Conservation (phyloP, 441 rosid species). For the Populus hybrid region DNA sequence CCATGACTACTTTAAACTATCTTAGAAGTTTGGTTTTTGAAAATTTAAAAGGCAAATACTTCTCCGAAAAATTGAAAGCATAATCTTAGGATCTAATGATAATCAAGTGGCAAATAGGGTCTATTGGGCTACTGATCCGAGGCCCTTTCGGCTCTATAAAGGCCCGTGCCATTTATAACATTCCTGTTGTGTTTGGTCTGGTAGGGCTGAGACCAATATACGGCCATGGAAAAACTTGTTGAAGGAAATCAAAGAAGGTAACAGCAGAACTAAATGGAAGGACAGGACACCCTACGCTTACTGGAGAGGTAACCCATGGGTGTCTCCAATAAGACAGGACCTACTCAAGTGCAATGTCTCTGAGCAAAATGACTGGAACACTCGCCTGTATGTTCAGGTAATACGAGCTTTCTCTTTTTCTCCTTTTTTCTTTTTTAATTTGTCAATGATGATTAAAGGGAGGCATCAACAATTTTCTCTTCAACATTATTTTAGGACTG, state of each 20-base stretch:
- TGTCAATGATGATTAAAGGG: not conserved
- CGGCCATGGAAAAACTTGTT: slow-evolving; percentile 47
- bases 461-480: not conserved
- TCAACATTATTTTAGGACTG: slow-evolving; percentile 52
- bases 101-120: not conserved
- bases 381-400: slow-evolving; percentile 57
- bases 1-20: not conserved
- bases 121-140: not conserved
- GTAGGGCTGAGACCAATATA: slow-evolving; percentile 56
- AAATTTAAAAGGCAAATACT: no score
- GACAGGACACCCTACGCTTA: slow-evolving; percentile 53
- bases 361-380: slow-evolving; percentile 41
- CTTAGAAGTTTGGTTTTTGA: not conserved
- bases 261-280: slow-evolving; percentile 38
- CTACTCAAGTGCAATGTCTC: slow-evolving; percentile 64
- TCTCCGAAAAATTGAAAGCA: not conserved
- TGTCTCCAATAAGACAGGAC: slow-evolving; percentile 37
- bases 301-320: slow-evolving; percentile 64
- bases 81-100: no score
- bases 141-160: not conserved
- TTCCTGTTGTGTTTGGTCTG: not conserved
- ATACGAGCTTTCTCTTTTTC: not conserved
- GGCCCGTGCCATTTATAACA: not conserved
- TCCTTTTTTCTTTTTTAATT: not conserved
- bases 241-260: slow-evolving; percentile 49